Base-by-base conservation (phyloP, 2,329 filamentous ascomycete species). In the Aphanocladium album region DNA sequence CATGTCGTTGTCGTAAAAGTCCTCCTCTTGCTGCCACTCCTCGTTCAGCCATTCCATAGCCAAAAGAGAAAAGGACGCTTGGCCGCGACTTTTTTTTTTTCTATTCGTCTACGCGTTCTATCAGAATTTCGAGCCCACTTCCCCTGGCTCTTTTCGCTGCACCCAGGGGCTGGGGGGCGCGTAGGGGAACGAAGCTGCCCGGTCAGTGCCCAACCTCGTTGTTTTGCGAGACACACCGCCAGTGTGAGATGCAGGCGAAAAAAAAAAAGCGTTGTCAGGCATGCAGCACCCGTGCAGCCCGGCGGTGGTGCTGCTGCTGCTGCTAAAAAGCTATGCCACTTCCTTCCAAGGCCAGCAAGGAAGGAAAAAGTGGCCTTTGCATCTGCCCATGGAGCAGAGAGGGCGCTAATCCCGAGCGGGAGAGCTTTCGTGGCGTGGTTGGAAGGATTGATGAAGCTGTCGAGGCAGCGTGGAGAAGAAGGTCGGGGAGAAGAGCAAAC, bases 41-140 rank as follows among this genome's bases (percentile, higher is more conserved):
- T 61, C 52, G 19, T 43, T 56, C 45, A 30, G 52, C 59, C 59
- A 61, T 55, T 61, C 59, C 59, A 61, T 61, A 56, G 37, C 59
- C 51, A 51, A 50, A 45, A 45, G 25, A 54, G 11, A 45, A 33
- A 61, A 47, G 37, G 23, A n/a, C n/a, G n/a, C n/a, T n/a, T n/a
- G n/a, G 27, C 37, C 39, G 27, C 41, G 27, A 33, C 45, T 19
- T 16, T n/a, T 60, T 61, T 51, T 56, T 51, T 37, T 19, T 56
- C n/a, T 19, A 23, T 37, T 46, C n/a, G 8, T 49, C 33, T 47
- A 58, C 56, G 47, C 35, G 23, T 43, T 47, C 56, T 51, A 41
- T 45, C n/a, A 43, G 25, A 45, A 14, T 59, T 59, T 52, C 37
- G 46, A 43, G 30, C 25, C 56, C 47, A 49, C 46, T 50, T 50